Evolutionary conservation across 768 basidiomycete genomes (phyloP).

Genomic region (Coprinellus aureogranulatus): DNA sequence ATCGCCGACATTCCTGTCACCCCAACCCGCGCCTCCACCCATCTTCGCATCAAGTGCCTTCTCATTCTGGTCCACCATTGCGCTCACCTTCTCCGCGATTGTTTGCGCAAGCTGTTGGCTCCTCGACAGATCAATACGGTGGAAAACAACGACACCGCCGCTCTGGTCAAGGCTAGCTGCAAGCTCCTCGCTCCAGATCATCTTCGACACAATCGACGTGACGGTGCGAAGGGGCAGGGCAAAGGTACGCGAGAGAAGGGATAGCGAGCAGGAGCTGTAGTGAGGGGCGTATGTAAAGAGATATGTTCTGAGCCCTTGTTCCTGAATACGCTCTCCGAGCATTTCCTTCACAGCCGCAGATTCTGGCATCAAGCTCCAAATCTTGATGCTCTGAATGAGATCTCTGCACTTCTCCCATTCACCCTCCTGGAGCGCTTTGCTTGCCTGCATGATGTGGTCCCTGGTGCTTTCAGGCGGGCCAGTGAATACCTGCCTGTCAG

Average conservation of each 20-base stretch:
- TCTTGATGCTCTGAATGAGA: slow-evolving; percentile 92
- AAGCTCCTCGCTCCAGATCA: slow-evolving; percentile 98
- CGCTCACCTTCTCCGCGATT: slow-evolving; percentile 82
- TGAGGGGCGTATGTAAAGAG: slow-evolving; percentile 96
- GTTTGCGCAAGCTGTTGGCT: slow-evolving; percentile 87
- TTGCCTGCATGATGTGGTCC: slow-evolving; percentile 99
- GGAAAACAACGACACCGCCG: slow-evolving; percentile 87
- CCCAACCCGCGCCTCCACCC: slow-evolving; percentile 63
- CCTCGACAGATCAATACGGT: slow-evolving; percentile 84
- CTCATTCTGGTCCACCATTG: slow-evolving; percentile 90
- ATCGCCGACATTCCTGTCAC: slow-evolving; percentile 62
- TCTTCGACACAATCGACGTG: slow-evolving; percentile 90
- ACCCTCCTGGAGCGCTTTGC: slow-evolving; percentile 92
- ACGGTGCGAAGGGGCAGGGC: slow-evolving; percentile 77
- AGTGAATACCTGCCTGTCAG: slow-evolving; percentile 95
- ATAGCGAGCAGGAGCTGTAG: slow-evolving; percentile 88
- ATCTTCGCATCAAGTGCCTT: slow-evolving; percentile 84
- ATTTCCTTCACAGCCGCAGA: slow-evolving; percentile 86
- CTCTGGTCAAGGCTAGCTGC: slow-evolving; percentile 91
- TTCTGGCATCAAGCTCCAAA: slow-evolving; percentile 97
- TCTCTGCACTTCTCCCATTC: slow-evolving; percentile 97
- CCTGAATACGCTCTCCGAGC: slow-evolving; percentile 94
- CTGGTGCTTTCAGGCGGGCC: slow-evolving; percentile 98
- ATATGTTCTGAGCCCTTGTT: slow-evolving; percentile 94
- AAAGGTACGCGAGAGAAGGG: slow-evolving; percentile 85